Base-by-base conservation (phyloP, 2,329 filamentous ascomycete species). In the Fusarium temperatum region DNA sequence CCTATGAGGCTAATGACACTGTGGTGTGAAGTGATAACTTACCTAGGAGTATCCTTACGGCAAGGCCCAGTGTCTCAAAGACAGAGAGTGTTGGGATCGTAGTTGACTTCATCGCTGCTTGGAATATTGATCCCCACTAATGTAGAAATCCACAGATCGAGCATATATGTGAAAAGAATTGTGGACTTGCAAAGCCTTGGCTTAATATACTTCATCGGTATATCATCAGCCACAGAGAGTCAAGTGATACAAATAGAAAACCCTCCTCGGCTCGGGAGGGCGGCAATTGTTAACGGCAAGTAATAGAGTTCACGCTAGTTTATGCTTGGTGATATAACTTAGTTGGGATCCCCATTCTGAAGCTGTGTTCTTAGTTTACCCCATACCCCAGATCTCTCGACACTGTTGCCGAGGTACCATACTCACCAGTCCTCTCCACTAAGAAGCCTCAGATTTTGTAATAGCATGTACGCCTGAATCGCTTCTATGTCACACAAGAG, bases 21-120 rank as follows among this genome's bases (percentile, higher is more conserved):
- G 5, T 28, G 1, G 1, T 5, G 3, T 15, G 35, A 13, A 8
- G 2, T 18, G 10, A 0, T 0, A 14, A 3, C 35, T 55, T 10
- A 55, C 51, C 24, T 11, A 41, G 20, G 10, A 41, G 36, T 5
- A 55, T 5, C 1, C 13, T 24, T 3, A n/a, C 8, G 0, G 20
- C 53, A 18, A 55, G 26, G 8, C 22, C 14, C 20, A 55, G 1
- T 13, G 22, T 55, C 36, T 55, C 53, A 1, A 9, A 5, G 1
- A 20, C 15, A 39, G 53, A 55, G 1, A 41, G 20, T 20, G 8
- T 41, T n/a, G 53, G 36, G 26, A 30, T 10, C 1, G 20, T 30
- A 4, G 20, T n/a, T 30, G 36, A 41, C 26, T 41, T 41, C 36
- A 55, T 55, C 2, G 26, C 22, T 20, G 12, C 11, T 18, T 41